Evolutionary conservation across 345 rosid species (phyloP).

Genomic region (Angophora floribunda): DNA sequence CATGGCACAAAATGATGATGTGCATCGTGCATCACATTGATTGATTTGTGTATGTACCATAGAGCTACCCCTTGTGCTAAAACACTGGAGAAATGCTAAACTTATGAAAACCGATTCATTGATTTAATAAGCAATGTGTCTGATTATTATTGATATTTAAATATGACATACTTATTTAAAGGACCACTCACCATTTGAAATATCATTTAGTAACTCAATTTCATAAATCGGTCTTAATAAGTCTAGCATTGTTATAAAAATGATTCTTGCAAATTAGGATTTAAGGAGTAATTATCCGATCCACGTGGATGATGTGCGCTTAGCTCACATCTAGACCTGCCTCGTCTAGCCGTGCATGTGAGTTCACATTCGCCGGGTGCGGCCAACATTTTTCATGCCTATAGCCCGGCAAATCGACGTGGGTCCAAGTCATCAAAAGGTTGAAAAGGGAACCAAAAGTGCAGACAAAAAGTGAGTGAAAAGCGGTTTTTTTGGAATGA

Average conservation of each 20-base stretch:
- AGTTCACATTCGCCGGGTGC: neutral
- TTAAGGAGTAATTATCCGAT: neutral
- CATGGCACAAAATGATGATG: no score
- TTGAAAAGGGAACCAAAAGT: neutral
- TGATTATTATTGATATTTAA: neutral
- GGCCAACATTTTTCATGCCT: neutral
- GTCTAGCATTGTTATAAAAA: neutral
- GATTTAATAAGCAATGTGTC: neutral
- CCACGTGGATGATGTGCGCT: neutral
- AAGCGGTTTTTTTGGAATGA: neutral
- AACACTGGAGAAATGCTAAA: neutral
- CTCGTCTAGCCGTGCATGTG: neutral
- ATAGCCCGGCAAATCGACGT: neutral
- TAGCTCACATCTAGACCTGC: neutral
- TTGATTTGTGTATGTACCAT: neutral
- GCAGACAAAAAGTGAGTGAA: neutral
- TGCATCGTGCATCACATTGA: no score
- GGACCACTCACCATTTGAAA: neutral
- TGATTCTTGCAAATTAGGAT: neutral
- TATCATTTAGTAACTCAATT: neutral
- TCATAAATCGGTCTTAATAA: neutral
- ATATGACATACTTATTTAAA: neutral
- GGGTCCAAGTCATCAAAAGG: neutral
- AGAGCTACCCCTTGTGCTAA: neutral
- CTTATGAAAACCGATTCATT: neutral